Evolutionary conservation across 495 filamentous ascomycete genomes (phyloP).

Genomic region (Podospora bellae-mahoneyi): DNA sequence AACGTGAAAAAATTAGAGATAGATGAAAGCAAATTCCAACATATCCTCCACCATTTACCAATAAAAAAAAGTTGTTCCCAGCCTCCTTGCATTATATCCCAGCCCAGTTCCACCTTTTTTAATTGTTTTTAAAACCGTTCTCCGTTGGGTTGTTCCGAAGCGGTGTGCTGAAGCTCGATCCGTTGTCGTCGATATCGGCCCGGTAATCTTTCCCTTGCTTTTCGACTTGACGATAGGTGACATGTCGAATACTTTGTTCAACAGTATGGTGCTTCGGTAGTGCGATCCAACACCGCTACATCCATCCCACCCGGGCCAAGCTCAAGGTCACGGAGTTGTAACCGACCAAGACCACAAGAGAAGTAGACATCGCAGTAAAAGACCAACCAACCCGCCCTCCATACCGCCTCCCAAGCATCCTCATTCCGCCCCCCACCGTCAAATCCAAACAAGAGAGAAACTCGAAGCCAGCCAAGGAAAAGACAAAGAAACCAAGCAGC

Average conservation of each 20-base stretch:
- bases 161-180: neutral
- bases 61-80: neutral
- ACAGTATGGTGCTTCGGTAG: no score
- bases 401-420: neutral
- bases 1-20: neutral
- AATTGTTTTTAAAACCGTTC: neutral
- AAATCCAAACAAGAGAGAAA: neutral
- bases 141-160: neutral
- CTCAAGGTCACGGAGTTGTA: neutral
- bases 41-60: neutral
- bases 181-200: neutral
- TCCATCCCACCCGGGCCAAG: neutral
- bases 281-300: neutral
- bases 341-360: neutral
- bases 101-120: neutral
- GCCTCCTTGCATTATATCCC: neutral
- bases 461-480: neutral
- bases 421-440: neutral
- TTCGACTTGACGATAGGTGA: neutral
- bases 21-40: neutral
- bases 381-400: neutral
- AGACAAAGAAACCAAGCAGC: neutral
- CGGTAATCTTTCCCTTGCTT: neutral
- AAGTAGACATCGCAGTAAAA: neutral
- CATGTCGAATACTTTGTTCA: no score